Base-by-base conservation (phyloP, 257 asterid species). In the Verbascum thapsus region DNA sequence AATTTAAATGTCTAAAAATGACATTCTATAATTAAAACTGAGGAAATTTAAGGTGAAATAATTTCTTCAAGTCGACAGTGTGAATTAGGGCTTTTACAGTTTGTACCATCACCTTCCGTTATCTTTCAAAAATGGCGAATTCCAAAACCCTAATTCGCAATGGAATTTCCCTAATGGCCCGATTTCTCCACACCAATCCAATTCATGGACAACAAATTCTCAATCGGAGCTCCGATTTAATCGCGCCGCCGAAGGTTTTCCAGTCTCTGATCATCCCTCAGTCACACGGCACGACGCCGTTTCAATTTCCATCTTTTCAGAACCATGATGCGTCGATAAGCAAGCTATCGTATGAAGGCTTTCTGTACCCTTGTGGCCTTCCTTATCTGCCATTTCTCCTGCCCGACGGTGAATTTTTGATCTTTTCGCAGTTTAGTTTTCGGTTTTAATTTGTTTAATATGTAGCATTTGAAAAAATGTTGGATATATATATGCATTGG, bases 351-450 rank as follows among this genome's bases (percentile, higher is more conserved):
- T 57, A 67, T 59, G 76, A 74, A 55, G 76, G 74, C 6, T 80
- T 83, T 61, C 53, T 83, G 32, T 65, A 78, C 66, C 90, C 81
- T 0, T 70, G 61, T 50, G 91, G 83, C 23, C 75, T 81, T 11
- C 88, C 86, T 55, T 79, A 40, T 23, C 79, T 84, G 39, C 81
- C 81, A 0, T 75, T 81, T 67, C 80, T 79, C 62, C 81, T 82
- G 35, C 86, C 88, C 18, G 78, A 79, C 11, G 95, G 95, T 86
- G 71, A 65, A 6, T 58, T 38, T 19, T 10, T 1, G 6, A n/a
- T n/a, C n/a, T n/a, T n/a, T n/a, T n/a, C n/a, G n/a, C n/a, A n/a
- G n/a, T n/a, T n/a, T n/a, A n/a, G n/a, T n/a, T n/a, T n/a, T n/a
- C n/a, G n/a, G n/a, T 26, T n/a, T 2, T 10, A 0, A 23, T 52